Percentiles rank a stretch among this genome's conserved stretches.
Evolutionary conservation across 2,329 filamentous ascomycete species (phyloP).

Genomic region (Aspergillus sp.): DNA sequence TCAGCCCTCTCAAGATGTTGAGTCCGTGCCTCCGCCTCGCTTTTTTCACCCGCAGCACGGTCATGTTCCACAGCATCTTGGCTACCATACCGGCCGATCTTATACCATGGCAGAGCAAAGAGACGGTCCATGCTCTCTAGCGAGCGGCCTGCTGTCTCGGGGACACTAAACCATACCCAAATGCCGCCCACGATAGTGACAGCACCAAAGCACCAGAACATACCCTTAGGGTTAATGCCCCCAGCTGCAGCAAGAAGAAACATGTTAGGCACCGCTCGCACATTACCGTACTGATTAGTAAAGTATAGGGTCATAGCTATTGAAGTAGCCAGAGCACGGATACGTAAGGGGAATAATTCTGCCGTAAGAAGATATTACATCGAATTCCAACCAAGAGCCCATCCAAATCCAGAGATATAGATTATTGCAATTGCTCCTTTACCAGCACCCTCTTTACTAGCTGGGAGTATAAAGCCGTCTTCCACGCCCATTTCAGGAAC

Average conservation of each 20-base stretch:
- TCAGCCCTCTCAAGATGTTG: too few species aligned
- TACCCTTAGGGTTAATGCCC: slow-evolving; percentile 59
- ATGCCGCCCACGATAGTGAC: slow-evolving; percentile 66
- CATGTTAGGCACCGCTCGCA: slow-evolving; percentile 73
- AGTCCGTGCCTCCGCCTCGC: too few species aligned
- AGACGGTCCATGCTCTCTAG: slow-evolving; percentile 65
- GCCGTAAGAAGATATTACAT: slow-evolving; percentile 78
- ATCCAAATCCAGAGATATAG: slow-evolving; percentile 67
- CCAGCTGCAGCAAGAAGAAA: slow-evolving; percentile 49
- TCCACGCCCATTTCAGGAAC: slow-evolving; percentile 56
- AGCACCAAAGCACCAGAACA: slow-evolving; percentile 73
- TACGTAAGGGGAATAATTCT: slow-evolving; percentile 73
- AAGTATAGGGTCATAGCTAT: slow-evolving; percentile 78
- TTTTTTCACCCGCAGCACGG: too few species aligned
- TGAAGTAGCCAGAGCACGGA: slow-evolving; percentile 69
- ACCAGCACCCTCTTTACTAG: slow-evolving; percentile 55
- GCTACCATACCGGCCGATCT: slow-evolving; percentile 58
- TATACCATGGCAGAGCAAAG: slow-evolving; percentile 72
- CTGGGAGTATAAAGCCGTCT: slow-evolving; percentile 49
- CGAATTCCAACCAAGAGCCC: slow-evolving; percentile 71
- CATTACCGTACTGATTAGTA: slow-evolving; percentile 75
- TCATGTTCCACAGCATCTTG: slow-evolving; percentile 22
- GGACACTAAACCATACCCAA: slow-evolving; percentile 60
- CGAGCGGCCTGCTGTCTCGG: slow-evolving; percentile 65
- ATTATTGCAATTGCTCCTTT: slow-evolving; percentile 69